Evolutionary conservation across 2,329 filamentous ascomycete genomes (phyloP).

Genomic region (Lachnellula hyalina): DNA sequence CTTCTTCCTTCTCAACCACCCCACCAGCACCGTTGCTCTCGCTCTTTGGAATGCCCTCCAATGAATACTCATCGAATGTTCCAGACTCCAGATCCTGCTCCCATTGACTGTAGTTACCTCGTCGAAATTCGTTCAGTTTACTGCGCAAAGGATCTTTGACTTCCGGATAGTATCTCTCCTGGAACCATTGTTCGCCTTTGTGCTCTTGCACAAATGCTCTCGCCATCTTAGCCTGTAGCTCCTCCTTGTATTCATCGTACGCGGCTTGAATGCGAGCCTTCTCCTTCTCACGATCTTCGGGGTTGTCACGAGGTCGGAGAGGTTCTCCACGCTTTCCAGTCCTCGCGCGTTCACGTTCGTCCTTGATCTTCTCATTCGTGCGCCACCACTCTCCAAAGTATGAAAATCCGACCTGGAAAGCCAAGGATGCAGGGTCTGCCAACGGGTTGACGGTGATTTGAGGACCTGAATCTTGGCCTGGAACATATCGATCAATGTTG

Average conservation of each 20-base stretch:
- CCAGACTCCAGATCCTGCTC: constrained; percentile 79
- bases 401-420: constrained; percentile 79
- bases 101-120: constrained; percentile 78
- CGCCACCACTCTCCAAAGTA: constrained; percentile 87
- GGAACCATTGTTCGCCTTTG: constrained; percentile 97
- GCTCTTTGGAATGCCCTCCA: constrained; percentile 90
- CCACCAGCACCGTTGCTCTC: constrained; percentile 85
- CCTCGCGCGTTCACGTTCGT: constrained; percentile 67
- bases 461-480: constrained; percentile 57
- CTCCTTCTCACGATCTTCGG: constrained; percentile 74
- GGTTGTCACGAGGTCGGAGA: constrained; percentile 56
- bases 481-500: constrained; percentile 81
- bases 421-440: constrained; percentile 64
- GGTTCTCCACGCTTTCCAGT: constrained; percentile 65
- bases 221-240: constrained; percentile 72
- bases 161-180: constrained; percentile 85
- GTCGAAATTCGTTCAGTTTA: constrained; percentile 75
- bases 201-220: constrained; percentile 85
- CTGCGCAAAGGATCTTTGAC: constrained; percentile 68
- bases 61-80: constrained; percentile 86
- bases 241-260: constrained; percentile 63
- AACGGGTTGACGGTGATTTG: constrained; percentile 59
- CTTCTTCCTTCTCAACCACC: constrained; percentile 88
- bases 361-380: constrained; percentile 74
- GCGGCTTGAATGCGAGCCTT: constrained; percentile 70